Conservation (phyloP, 2,329 filamentous ascomycete genomes). For the Acrocalymma vagum region DNA sequence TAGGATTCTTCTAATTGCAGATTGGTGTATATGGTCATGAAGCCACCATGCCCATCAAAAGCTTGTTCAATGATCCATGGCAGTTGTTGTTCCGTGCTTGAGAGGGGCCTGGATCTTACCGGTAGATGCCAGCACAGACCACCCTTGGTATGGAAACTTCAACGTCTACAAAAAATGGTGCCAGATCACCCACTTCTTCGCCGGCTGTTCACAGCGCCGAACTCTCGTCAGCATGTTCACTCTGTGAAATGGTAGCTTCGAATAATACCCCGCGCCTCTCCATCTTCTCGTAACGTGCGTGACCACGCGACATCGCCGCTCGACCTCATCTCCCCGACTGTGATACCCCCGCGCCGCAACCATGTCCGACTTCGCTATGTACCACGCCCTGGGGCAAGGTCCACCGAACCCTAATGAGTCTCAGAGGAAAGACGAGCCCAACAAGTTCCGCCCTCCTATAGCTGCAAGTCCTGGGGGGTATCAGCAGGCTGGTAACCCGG, state of each 20-base stretch:
- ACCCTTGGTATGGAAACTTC: conserved; percentile 26
- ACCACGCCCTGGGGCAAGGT: conserved; percentile 44
- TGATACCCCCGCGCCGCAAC: conserved; percentile 33
- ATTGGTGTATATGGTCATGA: no score
- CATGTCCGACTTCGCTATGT: conserved; percentile 49
- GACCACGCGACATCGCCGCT: conserved; percentile 17
- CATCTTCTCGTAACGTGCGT: conserved; percentile 20
- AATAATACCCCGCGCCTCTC: conserved; percentile 16
- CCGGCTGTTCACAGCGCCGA: conserved; percentile 17
- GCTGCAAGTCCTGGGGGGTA: conserved; percentile 55
- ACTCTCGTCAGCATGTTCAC: conserved; percentile 14
- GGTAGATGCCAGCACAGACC: conserved; percentile 25
- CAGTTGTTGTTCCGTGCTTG: not conserved
- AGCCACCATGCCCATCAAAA: no score
- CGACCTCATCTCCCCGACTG: conserved; percentile 18
- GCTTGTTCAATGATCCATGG: no score
- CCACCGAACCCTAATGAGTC: conserved; percentile 34
- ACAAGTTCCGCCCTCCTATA: conserved; percentile 50
- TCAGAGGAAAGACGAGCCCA: conserved; percentile 37
- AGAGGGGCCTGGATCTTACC: conserved; percentile 2
- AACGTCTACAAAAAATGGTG: conserved; percentile 30
- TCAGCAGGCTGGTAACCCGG: conserved; percentile 49
- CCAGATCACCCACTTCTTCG: conserved; percentile 41
- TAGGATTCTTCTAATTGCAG: no score
- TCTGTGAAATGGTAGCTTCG: conserved; percentile 32